Evolutionary conservation across 2,329 filamentous ascomycete genomes (phyloP).

Genomic region (Colletotrichum sp.): DNA sequence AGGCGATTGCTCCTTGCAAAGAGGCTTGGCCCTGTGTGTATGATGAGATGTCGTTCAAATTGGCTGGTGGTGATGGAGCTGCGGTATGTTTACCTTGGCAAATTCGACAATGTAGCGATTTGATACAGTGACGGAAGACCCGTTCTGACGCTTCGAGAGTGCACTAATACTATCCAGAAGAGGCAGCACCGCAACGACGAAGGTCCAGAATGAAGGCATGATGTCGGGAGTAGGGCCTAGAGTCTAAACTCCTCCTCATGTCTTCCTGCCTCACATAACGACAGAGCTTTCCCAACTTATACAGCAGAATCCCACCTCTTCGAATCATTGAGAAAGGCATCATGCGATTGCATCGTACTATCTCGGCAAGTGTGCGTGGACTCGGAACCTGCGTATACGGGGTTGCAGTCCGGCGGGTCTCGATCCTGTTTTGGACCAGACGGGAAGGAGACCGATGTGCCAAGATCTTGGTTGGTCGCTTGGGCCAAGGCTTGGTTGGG

Average conservation of each 20-base stretch:
- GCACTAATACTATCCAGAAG: background rate
- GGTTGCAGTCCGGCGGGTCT: background rate
- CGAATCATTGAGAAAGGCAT: background rate
- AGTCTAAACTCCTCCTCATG: accelerated
- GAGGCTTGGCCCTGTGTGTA: background rate
- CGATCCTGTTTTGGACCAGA: background rate
- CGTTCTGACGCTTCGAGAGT: background rate
- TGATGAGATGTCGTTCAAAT: background rate
- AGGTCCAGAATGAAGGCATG: background rate
- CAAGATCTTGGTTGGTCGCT: background rate
- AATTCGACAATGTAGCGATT: conserved; percentile 20
- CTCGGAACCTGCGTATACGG: background rate
- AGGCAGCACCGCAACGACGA: background rate
- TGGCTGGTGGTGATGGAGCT: accelerated
- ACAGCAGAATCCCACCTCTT: too few species aligned
- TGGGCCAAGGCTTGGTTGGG: background rate
- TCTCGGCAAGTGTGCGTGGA: background rate
- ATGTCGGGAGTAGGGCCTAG: background rate
- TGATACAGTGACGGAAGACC: background rate
- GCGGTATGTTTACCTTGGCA: background rate
- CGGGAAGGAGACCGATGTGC: background rate
- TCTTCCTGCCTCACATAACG: background rate
- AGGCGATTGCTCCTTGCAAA: background rate
- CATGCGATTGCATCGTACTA: background rate
- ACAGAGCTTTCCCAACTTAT: background rate